Evolutionary conservation across 2,329 filamentous ascomycete species (phyloP).

Genomic region (Cryphonectria radicalis): DNA sequence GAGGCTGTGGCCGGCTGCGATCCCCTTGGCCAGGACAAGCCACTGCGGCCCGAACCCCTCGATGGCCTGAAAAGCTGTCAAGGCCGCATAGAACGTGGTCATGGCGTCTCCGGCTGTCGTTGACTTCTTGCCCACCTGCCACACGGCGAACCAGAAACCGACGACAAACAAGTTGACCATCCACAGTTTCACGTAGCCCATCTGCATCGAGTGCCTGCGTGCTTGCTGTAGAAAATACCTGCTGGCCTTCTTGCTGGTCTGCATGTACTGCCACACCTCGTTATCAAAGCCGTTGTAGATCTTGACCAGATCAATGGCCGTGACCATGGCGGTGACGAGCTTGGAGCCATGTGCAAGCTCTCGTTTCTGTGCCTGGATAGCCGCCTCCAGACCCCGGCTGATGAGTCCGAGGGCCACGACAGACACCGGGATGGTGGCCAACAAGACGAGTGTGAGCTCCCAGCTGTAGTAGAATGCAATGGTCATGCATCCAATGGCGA

Average conservation of each 20-base stretch:
- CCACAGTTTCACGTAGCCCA: slow-evolving; percentile 74
- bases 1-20: slow-evolving; percentile 70
- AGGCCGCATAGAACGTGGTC: slow-evolving; percentile 82
- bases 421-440: slow-evolving; percentile 74
- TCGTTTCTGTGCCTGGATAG: slow-evolving; percentile 70
- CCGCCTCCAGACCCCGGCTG: slow-evolving; percentile 63
- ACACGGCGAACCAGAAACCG: slow-evolving; percentile 86
- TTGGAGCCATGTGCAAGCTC: slow-evolving; percentile 74
- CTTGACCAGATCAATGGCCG: slow-evolving; percentile 83
- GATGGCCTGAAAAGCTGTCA: slow-evolving; percentile 76
- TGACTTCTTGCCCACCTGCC: slow-evolving; percentile 64
- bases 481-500: slow-evolving; percentile 65
- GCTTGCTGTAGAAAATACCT: slow-evolving; percentile 70
- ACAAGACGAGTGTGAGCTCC: slow-evolving; percentile 79
- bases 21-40: slow-evolving; percentile 78
- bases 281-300: slow-evolving; percentile 76
- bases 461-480: slow-evolving; percentile 82
- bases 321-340: slow-evolving; percentile 69
- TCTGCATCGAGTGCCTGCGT: slow-evolving; percentile 70
- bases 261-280: slow-evolving; percentile 69
- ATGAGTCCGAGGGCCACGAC: slow-evolving; percentile 62
- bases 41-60: slow-evolving; percentile 77
- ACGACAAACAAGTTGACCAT: slow-evolving; percentile 80
- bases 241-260: slow-evolving; percentile 61
- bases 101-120: slow-evolving; percentile 70